phyloP scores from a whole-genome alignment of 148 eudicot genomes.

The Vaccinium myrtillus region DNA sequence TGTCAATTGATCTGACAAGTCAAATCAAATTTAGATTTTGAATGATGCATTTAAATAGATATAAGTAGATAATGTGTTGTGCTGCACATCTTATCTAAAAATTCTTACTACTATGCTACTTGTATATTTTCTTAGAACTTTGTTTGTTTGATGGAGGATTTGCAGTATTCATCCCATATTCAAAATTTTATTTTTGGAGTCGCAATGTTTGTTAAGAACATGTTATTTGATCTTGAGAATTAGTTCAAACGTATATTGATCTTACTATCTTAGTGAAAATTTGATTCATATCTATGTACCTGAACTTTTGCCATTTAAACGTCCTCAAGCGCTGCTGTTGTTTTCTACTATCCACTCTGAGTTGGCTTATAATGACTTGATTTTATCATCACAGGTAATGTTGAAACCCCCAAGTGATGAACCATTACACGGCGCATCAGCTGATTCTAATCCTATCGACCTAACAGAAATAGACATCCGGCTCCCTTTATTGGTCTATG shows the following conservation, averaged over 20 bases:
- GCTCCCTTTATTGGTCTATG: conserved; percentile 86
- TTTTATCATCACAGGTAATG: conserved; percentile 61
- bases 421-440: conserved; percentile 54
- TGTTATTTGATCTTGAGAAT: neutral
- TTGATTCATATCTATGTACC: neutral
- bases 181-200: neutral
- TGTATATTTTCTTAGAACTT: neutral
- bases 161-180: neutral
- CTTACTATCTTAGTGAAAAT: neutral
- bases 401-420: conserved; percentile 94
- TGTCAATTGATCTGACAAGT: neutral
- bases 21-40: neutral
- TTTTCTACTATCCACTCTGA: neutral
- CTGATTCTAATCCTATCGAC: conserved; percentile 48
- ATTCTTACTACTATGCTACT: neutral
- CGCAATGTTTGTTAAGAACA: neutral
- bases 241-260: neutral
- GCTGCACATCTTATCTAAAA: neutral
- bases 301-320: neutral
- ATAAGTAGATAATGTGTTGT: neutral
- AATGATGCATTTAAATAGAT: neutral
- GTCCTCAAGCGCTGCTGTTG: neutral
- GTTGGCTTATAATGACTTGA: neutral
- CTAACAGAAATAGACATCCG: conserved; percentile 78
- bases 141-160: neutral